Base-by-base conservation (phyloP, 2,329 filamentous ascomycete genomes). In the Botrytis deweyae region DNA sequence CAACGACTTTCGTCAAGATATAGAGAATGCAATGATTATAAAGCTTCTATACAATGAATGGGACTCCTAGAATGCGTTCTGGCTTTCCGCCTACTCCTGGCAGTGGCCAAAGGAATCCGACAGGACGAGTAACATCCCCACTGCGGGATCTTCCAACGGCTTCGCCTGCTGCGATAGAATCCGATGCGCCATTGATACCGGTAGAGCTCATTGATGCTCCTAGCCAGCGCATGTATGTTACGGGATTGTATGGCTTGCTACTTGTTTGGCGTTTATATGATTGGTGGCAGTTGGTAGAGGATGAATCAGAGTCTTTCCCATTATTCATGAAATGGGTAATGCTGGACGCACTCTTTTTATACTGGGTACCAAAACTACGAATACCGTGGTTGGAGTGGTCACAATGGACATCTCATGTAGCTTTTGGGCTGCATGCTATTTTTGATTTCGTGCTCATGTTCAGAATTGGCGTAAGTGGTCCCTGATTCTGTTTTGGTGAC, bases 321-420 rank as follows among this genome's bases (percentile, higher is more conserved):
- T 87, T 95, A 67, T 98, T 98, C 81, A 85, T 97, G 80, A 99
- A 98, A 88, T 99, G 96, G 96, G 88, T 93, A 76, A 87, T 90
- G 74, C 89, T 99, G 76, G 96, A 99, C 84, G 92, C 93, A 75
- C 83, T 92, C 38, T 98, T 95, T 82, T 86, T 98, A 76, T 97
- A 97, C 82, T 93, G 93, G 12, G 84, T 99, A 72, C 95, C 97
- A 29, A 89, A 92, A 77, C 83, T 99, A 79, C 90, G 93, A 81
- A 97, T 99, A 87, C 96, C 96, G 74, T 99, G 96, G 97, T 86
- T 99, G 74, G 94, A 98, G 85, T 93, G 95, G 85, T 93, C 93
- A n/a, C 77, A 79, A 58, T 63, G 72, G 42, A 62, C 92, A 93
- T 80, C 87, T 89, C 52, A 90, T 90, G 85, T 88, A 46, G 84